Evolutionary conservation across 1,284 basidiomycete species (phyloP).

Genomic region (Grifola frondosa): DNA sequence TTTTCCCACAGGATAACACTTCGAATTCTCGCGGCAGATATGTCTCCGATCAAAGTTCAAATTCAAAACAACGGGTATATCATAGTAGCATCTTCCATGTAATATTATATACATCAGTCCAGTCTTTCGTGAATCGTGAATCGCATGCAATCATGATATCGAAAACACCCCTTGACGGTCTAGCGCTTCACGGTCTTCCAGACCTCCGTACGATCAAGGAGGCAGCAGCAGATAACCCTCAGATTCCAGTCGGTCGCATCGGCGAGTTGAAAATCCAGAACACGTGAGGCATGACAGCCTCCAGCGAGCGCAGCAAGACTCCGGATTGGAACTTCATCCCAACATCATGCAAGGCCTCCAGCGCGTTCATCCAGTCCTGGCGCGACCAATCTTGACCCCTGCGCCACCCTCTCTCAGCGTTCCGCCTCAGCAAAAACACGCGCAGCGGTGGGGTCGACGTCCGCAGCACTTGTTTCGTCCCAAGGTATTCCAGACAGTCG

Average conservation of each 20-base stretch:
- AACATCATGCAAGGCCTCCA: conserved; percentile 46
- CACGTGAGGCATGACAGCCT: conserved; percentile 48
- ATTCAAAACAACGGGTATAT: no score
- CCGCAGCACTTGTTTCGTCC: conserved; percentile 29
- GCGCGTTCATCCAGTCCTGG: conserved; percentile 57
- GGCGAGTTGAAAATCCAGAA: conserved; percentile 46
- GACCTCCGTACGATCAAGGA: neutral
- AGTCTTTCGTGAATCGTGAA: no score
- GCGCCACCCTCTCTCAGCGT: conserved; percentile 46
- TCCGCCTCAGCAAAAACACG: conserved; percentile 52
- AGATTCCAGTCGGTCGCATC: conserved; percentile 45
- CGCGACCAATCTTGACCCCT: conserved; percentile 70
- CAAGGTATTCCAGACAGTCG: conserved; percentile 59
- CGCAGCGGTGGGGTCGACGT: conserved; percentile 41
- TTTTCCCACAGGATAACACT: no score
- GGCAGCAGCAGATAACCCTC: neutral
- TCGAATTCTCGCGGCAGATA: no score
- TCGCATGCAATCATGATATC: no score
- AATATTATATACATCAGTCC: no score
- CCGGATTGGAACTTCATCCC: conserved; percentile 53
- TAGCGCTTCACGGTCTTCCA: no score
- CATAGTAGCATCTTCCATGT: no score
- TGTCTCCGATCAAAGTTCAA: no score
- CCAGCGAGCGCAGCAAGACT: conserved; percentile 48
- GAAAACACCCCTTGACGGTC: no score